These are phyloP conservation scores for Trametes cingulata DNA, from an alignment of 768 basidiomycete species.

Conservation along the genomic window DNA sequence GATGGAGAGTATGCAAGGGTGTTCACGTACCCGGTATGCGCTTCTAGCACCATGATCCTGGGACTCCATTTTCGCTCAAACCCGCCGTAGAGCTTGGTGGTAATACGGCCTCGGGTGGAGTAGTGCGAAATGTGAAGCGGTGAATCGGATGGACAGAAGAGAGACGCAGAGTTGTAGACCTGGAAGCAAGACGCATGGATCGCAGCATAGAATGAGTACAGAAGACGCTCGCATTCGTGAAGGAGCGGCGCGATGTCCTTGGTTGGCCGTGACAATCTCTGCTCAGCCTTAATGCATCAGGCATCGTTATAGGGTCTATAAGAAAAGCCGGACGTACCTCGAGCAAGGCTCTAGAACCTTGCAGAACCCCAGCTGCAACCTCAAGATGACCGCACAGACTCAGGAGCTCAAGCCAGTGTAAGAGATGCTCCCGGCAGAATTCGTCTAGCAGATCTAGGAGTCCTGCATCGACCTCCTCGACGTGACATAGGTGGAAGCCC, in stretches of 20 bases:
- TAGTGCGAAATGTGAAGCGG: neutral
- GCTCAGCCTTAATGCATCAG: no score
- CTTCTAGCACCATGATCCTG: neutral
- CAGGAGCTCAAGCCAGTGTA: slow-evolving; percentile 28
- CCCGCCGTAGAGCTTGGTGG: neutral
- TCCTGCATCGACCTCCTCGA: neutral
- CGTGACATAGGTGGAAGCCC: slow-evolving; percentile 20
- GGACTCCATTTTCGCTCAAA: neutral
- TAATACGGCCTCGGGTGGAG: neutral
- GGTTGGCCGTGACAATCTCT: neutral
- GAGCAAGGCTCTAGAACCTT: neutral
- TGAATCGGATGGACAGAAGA: neutral
- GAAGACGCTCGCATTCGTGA: slow-evolving; percentile 12
- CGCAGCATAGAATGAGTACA: slow-evolving; percentile 11
- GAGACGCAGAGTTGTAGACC: slow-evolving; percentile 10
- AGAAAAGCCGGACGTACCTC: neutral
- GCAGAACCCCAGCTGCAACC: neutral
- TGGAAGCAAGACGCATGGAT: slow-evolving; percentile 21
- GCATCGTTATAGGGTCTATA: no score
- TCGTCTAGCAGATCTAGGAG: neutral
- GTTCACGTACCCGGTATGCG: neutral
- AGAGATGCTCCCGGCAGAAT: slow-evolving; percentile 21
- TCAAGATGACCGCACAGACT: slow-evolving; percentile 10
- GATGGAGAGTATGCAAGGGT: slow-evolving; percentile 6
- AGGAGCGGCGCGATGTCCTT: neutral